Evolutionary conservation across 2,329 filamentous ascomycete genomes (phyloP), one percentile per base, ranked within the genome.

Genomic region (Pyrenophora seminiperda): DNA sequence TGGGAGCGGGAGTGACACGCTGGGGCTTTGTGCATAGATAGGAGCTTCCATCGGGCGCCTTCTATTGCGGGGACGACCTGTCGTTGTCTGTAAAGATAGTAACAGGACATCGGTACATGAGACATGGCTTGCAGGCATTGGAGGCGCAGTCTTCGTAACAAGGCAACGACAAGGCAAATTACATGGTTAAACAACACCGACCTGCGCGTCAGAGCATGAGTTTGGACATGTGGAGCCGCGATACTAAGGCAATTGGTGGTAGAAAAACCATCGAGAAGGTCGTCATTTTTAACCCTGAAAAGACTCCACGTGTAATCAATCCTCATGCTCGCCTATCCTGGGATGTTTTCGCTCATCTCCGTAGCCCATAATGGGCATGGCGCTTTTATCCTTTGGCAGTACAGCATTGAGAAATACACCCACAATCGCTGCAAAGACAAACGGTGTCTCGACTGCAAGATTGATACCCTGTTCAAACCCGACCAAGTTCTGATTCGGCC

Each of bases 381-480:
- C 18, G 11, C 24, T 24, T 18, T 30, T 57, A 18, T 75, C 73
- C 41, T 68, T 63, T 1, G 74, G 73, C 20, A 78, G 54, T 13
- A 76, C 62, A n/a, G 72, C 51, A 53, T 79, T 79, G 54, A 78
- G 54, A 31, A 77, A 73, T 0, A 77, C 56, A 7, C 63, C 62
- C 6, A 66, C 59, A 30, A 68, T 58, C 24, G 56, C 75, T 4
- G 75, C 75, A 41, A 78, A 67, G 47, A 76, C 75, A 49, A 75
- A 75, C 0, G 71, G 74, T 7, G 73, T 75, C 59, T 76, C 67
- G 4, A 76, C 71, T 31, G 73, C 72, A 20, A 76, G 48, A 51
- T 74, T 76, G 33, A 75, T 52, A 0, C 73, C 73, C 48, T 75
- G 74, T 50, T 75, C 69, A 52, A 76, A 76, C 5, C 72, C 76